A percentile compares a stretch with the other conserved stretches of the same genome.
Evolutionary conservation across 352 stramenopile species (phyloP).

Genomic region (Pelagophyceae sp.): DNA sequence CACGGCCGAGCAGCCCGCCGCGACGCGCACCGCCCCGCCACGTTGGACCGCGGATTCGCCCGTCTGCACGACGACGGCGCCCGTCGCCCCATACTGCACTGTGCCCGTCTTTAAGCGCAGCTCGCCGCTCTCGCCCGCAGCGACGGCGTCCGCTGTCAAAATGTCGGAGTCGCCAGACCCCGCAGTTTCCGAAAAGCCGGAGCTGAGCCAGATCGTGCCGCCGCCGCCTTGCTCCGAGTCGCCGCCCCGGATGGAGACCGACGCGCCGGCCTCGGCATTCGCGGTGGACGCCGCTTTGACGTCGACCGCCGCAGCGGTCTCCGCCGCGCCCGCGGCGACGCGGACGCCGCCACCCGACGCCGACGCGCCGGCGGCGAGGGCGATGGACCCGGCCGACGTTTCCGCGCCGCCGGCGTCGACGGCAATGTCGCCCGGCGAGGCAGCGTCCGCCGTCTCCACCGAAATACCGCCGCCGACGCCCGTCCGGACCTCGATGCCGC

Average conservation of each 20-base stretch:
- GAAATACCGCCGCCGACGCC: not conserved
- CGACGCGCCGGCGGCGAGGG: not conserved
- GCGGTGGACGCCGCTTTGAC: not conserved
- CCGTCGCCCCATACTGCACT: slow-evolving; percentile 25
- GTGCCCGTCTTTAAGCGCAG: slow-evolving; percentile 40
- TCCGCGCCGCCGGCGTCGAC: not conserved
- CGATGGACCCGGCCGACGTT: not conserved
- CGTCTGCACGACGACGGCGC: not conserved
- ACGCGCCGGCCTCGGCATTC: not conserved
- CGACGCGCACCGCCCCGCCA: slow-evolving; percentile 46
- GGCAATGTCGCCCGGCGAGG: not conserved
- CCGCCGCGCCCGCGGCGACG: too few relatives aligned
- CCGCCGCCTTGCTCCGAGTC: not conserved
- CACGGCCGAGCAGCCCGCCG: slow-evolving; percentile 46
- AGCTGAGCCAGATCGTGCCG: not conserved
- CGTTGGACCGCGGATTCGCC: not conserved
- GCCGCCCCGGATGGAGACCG: not conserved
- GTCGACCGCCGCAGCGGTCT: not conserved
- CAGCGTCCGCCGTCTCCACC: not conserved
- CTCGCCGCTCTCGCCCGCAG: too few relatives aligned
- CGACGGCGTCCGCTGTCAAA: too few relatives aligned
- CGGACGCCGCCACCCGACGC: not conserved
- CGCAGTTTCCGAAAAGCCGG: not conserved
- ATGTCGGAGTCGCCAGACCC: too few relatives aligned
- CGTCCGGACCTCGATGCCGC: not conserved